Base-by-base conservation (phyloP, 140 eudicot genomes). In the Oenanthe javanica region DNA sequence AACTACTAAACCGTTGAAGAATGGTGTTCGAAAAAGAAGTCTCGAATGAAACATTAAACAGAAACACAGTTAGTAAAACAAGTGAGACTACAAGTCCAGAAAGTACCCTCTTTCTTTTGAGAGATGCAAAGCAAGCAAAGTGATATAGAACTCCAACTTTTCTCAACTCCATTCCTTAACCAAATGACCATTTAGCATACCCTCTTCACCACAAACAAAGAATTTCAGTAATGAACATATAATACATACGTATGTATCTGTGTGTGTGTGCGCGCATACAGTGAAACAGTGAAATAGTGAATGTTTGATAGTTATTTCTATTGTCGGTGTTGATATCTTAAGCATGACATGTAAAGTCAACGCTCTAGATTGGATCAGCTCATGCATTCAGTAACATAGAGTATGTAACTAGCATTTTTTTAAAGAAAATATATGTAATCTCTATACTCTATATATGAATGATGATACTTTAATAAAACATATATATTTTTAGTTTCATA, bases 31-130 rank as follows among this genome's bases (percentile, higher is more conserved):
- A 81, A 55, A 87, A 75, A 15, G 96, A 89, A 82, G 83, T 83
- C 63, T 87, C 89, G 23, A 79, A 90, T 10, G 96, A 83, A 52
- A 83, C 42, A 86, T 84, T 84, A 25, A 84, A 87, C 79, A 85
- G 75, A 31, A 89, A 75, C 12, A 86, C 50, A 82, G 76, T 84
- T 42, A 89, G 7, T 42, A 90, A n/a, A 8, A 90, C 69, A 13
- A 86, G 77, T 48, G 88, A 92, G 12, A 85, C 64, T 31, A 83
- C 86, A 82, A 89, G 87, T 50, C 91, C 88, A 75, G 93, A 90
- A 84, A 89, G 80, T 72, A 90, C 85, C 84, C 87, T 90, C 83
- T 92, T n/a, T n/a, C n/a, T n/a, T 79, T 87, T 91, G 4, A 87
- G 73, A 21, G 86, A 82, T 25, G 86, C 23, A 31, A 64, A 70